A percentile compares a stretch with the other conserved stretches of the same genome.
Conservation (phyloP, 208 protist species). For the Acanthamoeba triangularis region DNA sequence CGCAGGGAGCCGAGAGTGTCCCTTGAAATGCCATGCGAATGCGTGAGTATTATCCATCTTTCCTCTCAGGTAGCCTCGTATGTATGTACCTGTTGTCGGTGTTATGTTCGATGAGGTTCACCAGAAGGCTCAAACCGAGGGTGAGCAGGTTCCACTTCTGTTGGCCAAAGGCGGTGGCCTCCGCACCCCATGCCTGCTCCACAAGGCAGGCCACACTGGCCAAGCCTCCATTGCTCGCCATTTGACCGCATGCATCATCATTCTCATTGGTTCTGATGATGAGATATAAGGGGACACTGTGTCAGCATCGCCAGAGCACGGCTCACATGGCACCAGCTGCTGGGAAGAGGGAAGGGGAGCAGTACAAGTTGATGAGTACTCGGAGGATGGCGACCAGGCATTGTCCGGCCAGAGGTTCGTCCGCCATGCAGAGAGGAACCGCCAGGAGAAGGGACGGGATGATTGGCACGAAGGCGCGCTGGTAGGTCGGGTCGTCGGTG, state of each 20-base stretch:
- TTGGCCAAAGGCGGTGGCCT: background rate
- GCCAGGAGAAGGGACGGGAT: background rate
- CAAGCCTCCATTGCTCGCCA: background rate
- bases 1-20: background rate
- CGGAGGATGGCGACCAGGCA: background rate
- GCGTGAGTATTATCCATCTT: background rate
- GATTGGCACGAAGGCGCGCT: background rate
- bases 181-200: background rate
- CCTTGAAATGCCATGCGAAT: background rate
- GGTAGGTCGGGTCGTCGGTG: background rate
- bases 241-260: background rate
- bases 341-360: background rate
- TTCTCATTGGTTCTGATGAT: slow-evolving; percentile 4
- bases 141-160: slow-evolving; percentile 52
- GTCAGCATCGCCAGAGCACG: background rate
- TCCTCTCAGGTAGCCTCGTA: no score
- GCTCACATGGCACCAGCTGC: background rate
- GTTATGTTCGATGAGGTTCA: slow-evolving; percentile 48
- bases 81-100: background rate
- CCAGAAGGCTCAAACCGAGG: slow-evolving; percentile 16
- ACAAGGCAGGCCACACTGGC: background rate
- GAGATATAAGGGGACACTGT: background rate
- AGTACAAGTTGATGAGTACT: slow-evolving; percentile 41
- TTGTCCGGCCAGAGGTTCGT: background rate
- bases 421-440: background rate